Evolutionary conservation across 768 basidiomycete genomes (phyloP).

Genomic region (Gloeophyllum trabeum): DNA sequence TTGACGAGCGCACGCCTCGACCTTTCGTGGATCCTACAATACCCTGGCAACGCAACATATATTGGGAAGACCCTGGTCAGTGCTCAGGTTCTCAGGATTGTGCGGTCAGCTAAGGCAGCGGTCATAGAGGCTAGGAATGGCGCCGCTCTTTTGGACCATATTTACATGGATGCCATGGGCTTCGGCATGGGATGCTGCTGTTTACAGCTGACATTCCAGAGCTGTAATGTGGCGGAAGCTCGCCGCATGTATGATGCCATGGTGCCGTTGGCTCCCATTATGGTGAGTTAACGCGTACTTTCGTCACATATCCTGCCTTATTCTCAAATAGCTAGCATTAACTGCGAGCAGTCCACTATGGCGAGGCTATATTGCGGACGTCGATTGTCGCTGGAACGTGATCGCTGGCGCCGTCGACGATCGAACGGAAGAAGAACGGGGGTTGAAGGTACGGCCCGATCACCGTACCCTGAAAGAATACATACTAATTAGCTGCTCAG

Average conservation of each 20-base stretch:
- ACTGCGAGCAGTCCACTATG: constrained; percentile 93
- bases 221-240: constrained; percentile 88
- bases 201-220: constrained; percentile 94
- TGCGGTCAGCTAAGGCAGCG: neutral
- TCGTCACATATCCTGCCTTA: neutral
- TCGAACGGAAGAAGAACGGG: constrained; percentile 90
- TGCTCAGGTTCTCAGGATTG: constrained; percentile 1
- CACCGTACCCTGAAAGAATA: neutral
- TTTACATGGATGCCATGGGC: constrained; percentile 99
- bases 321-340: constrained; percentile 61
- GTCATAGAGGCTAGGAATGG: constrained; percentile 75
- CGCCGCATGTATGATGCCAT: constrained; percentile 93
- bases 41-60: constrained; percentile 75
- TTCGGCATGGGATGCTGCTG: constrained; percentile 99
- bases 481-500: constrained; percentile 25
- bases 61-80: constrained; percentile 76
- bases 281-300: constrained; percentile 41
- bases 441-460: constrained; percentile 46
- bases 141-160: constrained; percentile 80
- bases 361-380: constrained; percentile 91
- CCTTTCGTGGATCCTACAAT: constrained; percentile 93
- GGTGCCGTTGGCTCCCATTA: constrained; percentile 88
- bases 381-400: constrained; percentile 98
- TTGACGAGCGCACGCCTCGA: constrained; percentile 77
- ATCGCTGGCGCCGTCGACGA: constrained; percentile 99